phyloP scores from a whole-genome alignment of 805 yeast species.

The Myxozyma mucilagina region DNA sequence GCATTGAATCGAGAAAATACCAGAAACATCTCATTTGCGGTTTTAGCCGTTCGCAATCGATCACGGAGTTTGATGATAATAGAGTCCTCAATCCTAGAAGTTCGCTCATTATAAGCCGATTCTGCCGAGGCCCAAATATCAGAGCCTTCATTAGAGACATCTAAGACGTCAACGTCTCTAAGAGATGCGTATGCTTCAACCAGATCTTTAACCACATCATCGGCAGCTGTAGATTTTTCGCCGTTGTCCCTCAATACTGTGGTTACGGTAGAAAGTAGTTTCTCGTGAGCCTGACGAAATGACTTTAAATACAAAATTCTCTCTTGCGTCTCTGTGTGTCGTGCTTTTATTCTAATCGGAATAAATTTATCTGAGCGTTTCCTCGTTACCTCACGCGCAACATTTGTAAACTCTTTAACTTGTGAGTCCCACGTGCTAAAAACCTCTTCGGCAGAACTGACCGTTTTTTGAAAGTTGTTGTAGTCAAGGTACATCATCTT shows the following conservation, averaged over 20 bases:
- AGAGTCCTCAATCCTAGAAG: slow-evolving; percentile 49
- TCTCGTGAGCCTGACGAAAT: slow-evolving; percentile 57
- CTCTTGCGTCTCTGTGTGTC: slow-evolving; percentile 45
- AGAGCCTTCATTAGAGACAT: slow-evolving; percentile 43
- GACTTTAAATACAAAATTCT: slow-evolving; percentile 47
- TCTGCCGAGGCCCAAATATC: slow-evolving; percentile 49
- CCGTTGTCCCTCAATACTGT: slow-evolving; percentile 30
- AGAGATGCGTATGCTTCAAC: slow-evolving; percentile 48
- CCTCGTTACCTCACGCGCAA: slow-evolving; percentile 73
- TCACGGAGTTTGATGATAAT: slow-evolving; percentile 47
- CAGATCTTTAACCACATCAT: slow-evolving; percentile 41
- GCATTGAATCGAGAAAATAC: slow-evolving; percentile 53
- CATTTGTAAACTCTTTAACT: slow-evolving; percentile 60
- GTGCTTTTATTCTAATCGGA: slow-evolving; percentile 58
- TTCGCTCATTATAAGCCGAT: slow-evolving; percentile 46
- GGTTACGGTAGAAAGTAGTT: slow-evolving; percentile 45
- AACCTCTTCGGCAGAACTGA: slow-evolving; percentile 40
- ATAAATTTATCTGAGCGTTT: slow-evolving; percentile 71
- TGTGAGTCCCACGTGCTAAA: slow-evolving; percentile 60
- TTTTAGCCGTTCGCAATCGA: slow-evolving; percentile 44
- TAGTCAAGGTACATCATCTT: slow-evolving; percentile 50
- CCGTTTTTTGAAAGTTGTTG: slow-evolving; percentile 43
- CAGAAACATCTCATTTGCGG: slow-evolving; percentile 53
- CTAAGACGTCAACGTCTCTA: slow-evolving; percentile 43
- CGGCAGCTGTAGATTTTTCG: slow-evolving; percentile 3